Evolutionary conservation across 2,329 filamentous ascomycete genomes (phyloP).

Genomic region (Aureobasidium namibiae): DNA sequence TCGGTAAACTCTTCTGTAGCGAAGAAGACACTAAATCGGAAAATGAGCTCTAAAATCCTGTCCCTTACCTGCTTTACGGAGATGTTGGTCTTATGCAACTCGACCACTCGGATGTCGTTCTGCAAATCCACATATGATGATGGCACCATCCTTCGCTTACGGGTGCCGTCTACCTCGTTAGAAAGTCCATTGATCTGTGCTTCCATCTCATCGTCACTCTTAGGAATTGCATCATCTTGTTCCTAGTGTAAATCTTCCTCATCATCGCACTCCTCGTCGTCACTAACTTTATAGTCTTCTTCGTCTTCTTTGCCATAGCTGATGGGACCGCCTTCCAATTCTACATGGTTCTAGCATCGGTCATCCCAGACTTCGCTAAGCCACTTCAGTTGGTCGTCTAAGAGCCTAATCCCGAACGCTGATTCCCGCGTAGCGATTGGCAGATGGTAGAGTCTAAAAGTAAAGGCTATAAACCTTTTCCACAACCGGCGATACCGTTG

Average conservation of each 20-base stretch:
- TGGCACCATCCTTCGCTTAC: background rate
- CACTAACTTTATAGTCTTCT: background rate
- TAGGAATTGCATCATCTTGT: too few species aligned
- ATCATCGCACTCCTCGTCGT: background rate
- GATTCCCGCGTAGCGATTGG: background rate
- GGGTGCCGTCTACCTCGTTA: background rate
- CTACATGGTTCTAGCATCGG: background rate
- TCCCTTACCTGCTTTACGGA: too few species aligned
- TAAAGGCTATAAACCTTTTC: background rate
- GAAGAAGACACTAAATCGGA: too few species aligned
- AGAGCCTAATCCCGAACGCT: background rate
- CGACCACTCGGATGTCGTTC: background rate
- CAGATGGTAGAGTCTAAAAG: background rate
- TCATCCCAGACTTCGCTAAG: background rate
- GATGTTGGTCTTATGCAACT: background rate
- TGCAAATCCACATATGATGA: background rate
- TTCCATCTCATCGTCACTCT: background rate
- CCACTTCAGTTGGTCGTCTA: background rate
- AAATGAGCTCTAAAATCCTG: too few species aligned
- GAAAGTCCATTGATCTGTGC: background rate
- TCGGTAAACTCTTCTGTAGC: too few species aligned
- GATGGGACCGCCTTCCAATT: background rate
- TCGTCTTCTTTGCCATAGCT: background rate
- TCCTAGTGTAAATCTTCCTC: too few species aligned
- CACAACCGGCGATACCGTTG: background rate